Evolutionary conservation across 331 rosid species (phyloP).

Genomic region (Cydonia oblonga): DNA sequence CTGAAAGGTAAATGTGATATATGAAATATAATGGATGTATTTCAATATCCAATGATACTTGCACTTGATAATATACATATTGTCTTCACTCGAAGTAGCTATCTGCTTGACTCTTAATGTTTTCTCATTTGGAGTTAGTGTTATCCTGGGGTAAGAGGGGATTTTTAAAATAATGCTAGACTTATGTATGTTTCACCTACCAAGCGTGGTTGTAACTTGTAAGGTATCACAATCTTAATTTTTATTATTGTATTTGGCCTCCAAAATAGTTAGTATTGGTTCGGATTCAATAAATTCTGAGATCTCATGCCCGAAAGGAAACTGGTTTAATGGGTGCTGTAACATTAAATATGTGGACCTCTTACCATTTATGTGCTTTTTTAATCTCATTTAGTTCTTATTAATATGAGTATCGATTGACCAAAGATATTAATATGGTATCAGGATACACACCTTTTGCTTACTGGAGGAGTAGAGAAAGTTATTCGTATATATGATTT

Average conservation of each 20-base stretch:
- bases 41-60: background rate
- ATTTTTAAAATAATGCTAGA: background rate
- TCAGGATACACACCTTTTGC: constrained; percentile 82
- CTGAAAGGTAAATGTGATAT: background rate
- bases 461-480: constrained; percentile 93
- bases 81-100: background rate
- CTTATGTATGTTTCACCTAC: background rate
- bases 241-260: background rate
- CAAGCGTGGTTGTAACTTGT: background rate
- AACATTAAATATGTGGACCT: too few relatives aligned
- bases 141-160: background rate
- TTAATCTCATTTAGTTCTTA: background rate
- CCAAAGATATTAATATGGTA: too few relatives aligned
- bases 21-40: background rate
- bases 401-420: too few relatives aligned
- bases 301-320: background rate
- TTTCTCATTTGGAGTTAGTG: background rate
- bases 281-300: background rate
- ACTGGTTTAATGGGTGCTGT: too few relatives aligned
- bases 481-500: constrained; percentile 81
- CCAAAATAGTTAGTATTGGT: background rate
- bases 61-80: background rate
- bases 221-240: background rate
- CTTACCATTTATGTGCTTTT: background rate
- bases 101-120: background rate